A percentile compares a stretch with the other conserved stretches of the same genome.
These are phyloP conservation scores for Metschnikowia koreensis DNA, from an alignment of 805 yeast species.

Conservation along the genomic window DNA sequence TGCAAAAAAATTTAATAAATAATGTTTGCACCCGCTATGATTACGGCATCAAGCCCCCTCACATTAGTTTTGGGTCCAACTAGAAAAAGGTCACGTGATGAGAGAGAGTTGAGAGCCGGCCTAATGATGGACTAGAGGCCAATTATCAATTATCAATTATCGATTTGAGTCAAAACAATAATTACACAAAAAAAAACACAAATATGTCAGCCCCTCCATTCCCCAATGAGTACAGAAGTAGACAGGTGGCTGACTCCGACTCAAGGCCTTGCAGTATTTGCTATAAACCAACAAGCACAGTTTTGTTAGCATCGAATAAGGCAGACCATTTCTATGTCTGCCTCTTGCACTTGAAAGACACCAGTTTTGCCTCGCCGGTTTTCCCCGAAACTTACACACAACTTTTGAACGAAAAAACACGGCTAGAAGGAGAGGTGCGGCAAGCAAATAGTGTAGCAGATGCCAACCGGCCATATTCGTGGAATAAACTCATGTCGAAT, in stretches of 20 bases:
- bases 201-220: constrained; percentile 16
- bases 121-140: neutral
- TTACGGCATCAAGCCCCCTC: too few relatives aligned
- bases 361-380: constrained; percentile 41
- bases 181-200: neutral
- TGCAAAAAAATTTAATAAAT: too few relatives aligned
- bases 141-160: neutral
- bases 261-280: constrained; percentile 50
- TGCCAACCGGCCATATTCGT: constrained; percentile 31
- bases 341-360: constrained; percentile 46
- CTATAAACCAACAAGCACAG: constrained; percentile 47
- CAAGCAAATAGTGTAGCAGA: constrained; percentile 25
- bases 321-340: constrained; percentile 56
- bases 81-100: too few relatives aligned
- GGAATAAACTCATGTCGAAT: constrained; percentile 28
- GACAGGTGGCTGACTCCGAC: constrained; percentile 42
- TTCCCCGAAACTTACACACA: constrained; percentile 35
- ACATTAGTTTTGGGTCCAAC: too few relatives aligned
- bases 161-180: neutral
- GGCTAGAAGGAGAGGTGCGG: constrained; percentile 19
- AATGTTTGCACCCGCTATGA: too few relatives aligned
- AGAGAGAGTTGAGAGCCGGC: too few relatives aligned
- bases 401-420: constrained; percentile 22
- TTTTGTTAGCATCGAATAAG: constrained; percentile 45
- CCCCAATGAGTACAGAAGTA: constrained; percentile 40